Evolutionary conservation across 2,329 filamentous ascomycete genomes (phyloP), one percentile per base, ranked within the genome.

Genomic region (Phaeoacremonium minimum): DNA sequence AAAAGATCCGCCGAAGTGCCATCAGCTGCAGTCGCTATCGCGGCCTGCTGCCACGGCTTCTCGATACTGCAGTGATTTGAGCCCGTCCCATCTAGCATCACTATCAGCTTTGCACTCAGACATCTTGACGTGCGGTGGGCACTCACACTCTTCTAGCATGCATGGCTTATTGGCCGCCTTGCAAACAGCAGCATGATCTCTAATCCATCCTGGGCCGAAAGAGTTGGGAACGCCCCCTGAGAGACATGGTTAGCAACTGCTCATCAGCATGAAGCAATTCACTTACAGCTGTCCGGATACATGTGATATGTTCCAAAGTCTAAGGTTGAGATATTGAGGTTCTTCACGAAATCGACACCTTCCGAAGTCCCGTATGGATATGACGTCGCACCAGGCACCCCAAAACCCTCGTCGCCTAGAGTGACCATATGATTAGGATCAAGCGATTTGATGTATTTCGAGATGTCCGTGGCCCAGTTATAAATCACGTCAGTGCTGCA

Each of bases 351-450:
- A 51, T 78, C 69, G 13, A 67, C 47, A 12, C 75, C 75, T 46
- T 77, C 73, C 36, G 50, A 51, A 35, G 60, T 67, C n/a, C 55
- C 51, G 53, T 76, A 77, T 2, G 72, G 72, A 40, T 75, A 77
- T n/a, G 28, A 30, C 22, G 22, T 26, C 9, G 9, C n/a, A 9
- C 22, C 22, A 26, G 33, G 48, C 47, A 36, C 46, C 50, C 28
- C 51, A 48, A 57, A 58, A 3, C 63, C 63, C 38, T 66, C 80
- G 44, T 83, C 79, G 13, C 80, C 79, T 15, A 80, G 66, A 0
- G 73, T 71, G 28, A 83, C 77, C 66, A 83, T 71, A 52, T 83
- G 80, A 32, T 68, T 53, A 2, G 66, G 45, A 48, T 84, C 80
- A 6, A 84, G 57, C 4, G 64, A 70, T 53, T 83, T 82, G 52